Base-by-base conservation (phyloP, 1,284 basidiomycete species). In the Boletus semigastroideus region DNA sequence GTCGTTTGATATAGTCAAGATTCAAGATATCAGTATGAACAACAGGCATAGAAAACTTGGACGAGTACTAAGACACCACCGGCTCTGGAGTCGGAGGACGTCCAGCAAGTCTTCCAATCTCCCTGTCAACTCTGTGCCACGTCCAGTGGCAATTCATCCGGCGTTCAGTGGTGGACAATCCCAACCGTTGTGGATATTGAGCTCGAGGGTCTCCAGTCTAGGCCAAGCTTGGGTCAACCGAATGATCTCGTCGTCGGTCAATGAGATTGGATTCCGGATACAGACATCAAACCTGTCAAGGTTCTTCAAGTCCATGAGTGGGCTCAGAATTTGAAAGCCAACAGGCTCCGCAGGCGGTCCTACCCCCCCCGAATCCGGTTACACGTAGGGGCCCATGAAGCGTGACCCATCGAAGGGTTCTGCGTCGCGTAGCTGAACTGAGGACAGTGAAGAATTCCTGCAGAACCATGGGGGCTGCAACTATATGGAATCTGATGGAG, bases 191-290 rank as follows among this genome's bases (percentile, higher is more conserved):
- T 8, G 2, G 22, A 11, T 14, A 19, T 50, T 56, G 20, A 52
- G 9, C 13, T 47, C 14, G 31, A 60, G 38, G 1, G 10, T 38
- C 31, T 54, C 42, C 30, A 60, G 42, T n/a, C 44, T 41, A 8
- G 46, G 28, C 25, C 25, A 25, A 25, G 37, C 51, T 30, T 37
- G 51, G 9, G 39, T 50, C 16, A 64, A 25, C 25, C 5, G 33
- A 14, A 10, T 25, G 17, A 62, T 33, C 27, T 54, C 57, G 12
- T 57, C 49, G 13, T 64, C 61, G 13, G 50, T 28, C 40, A 62
- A 40, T 10, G 49, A 43, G 28, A 59, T 27, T 12, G 27, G n/a
- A 25, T 44, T 37, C 9, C 2, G 3, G 38, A 59, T 4, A 8
- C 42, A 2, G 25, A 57, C 3, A 5, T 27, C 3, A 5, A 49